Evolutionary conservation across 192 early-diverging fungal species (phyloP).

Genomic region (Entomortierella lignicola): DNA sequence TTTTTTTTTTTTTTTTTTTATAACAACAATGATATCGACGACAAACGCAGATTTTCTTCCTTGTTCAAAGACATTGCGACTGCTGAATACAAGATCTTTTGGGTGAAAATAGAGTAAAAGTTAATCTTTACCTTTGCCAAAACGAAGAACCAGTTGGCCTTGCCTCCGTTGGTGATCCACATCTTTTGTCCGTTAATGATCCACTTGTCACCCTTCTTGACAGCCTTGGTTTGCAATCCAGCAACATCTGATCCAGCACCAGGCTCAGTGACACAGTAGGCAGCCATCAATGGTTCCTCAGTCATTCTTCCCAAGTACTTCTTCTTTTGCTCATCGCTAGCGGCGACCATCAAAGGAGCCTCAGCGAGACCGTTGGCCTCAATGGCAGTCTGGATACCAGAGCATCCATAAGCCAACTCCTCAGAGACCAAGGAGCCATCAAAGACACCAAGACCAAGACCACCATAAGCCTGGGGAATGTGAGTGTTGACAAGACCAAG

Average conservation of each 20-base stretch:
- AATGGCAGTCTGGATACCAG: slow-evolving; percentile 96
- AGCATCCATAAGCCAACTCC: slow-evolving; percentile 93
- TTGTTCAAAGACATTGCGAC: too few species aligned
- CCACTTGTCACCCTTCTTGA: slow-evolving; percentile 85
- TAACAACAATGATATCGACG: too few species aligned
- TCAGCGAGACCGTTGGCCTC: slow-evolving; percentile 97
- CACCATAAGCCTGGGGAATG: slow-evolving; percentile 87
- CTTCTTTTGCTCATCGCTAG: slow-evolving; percentile 90
- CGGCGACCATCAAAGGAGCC: slow-evolving; percentile 90
- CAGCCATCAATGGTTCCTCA: slow-evolving; percentile 95
- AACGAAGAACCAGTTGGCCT: slow-evolving; percentile 98
- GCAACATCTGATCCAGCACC: slow-evolving; percentile 84
- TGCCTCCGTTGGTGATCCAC: slow-evolving; percentile 98
- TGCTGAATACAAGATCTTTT: too few species aligned
- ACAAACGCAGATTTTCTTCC: too few species aligned
- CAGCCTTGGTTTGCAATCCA: slow-evolving; percentile 74
- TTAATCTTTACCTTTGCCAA: slow-evolving; percentile 70
- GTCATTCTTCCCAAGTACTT: slow-evolving; percentile 98
- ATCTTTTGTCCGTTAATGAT: slow-evolving; percentile 91
- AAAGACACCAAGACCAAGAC: slow-evolving; percentile 89
- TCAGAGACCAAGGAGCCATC: slow-evolving; percentile 90
- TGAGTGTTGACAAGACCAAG: slow-evolving; percentile 93
- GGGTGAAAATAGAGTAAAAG: not conserved
- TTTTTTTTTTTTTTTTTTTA: too few species aligned
- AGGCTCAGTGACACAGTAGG: slow-evolving; percentile 90